A percentile compares a stretch with the other conserved stretches of the same genome.
Conservation (phyloP, 176 grass and related monocot genomes). For the Carex scoparia region DNA sequence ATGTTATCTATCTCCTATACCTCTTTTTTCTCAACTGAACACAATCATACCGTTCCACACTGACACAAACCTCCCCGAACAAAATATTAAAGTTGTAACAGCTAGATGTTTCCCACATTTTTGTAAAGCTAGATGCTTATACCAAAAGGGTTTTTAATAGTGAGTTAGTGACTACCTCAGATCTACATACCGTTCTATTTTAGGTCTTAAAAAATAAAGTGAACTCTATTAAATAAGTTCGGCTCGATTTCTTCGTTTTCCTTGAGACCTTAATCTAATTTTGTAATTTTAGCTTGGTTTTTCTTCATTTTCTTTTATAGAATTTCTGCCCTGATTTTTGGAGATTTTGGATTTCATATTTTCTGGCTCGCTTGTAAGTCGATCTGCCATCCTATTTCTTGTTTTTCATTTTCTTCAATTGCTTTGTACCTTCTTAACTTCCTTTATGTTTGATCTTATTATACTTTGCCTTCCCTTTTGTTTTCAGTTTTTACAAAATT, state of each 20-base stretch:
- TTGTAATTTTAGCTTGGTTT: not conserved
- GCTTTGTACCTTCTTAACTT: too few relatives aligned
- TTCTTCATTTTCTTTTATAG: not conserved
- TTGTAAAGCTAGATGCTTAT: slow-evolving; percentile 14
- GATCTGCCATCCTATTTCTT: not conserved
- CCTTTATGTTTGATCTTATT: not conserved
- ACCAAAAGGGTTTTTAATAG: not conserved
- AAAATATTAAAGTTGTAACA: slow-evolving; percentile 32
- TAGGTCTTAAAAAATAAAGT: not conserved
- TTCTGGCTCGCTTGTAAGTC: not conserved
- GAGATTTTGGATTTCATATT: not conserved
- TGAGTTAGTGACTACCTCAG: not conserved
- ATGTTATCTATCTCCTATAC: too few relatives aligned
- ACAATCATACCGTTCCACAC: too few relatives aligned
- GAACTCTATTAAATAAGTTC: not conserved
- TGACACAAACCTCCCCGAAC: slow-evolving; percentile 9
- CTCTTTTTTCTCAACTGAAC: too few relatives aligned
- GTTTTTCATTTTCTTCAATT: not conserved
- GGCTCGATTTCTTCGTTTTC: not conserved
- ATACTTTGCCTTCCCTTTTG: not conserved
- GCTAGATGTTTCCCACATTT: not conserved
- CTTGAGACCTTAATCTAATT: not conserved
- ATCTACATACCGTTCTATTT: not conserved
- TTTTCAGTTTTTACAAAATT: not conserved
- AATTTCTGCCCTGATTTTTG: not conserved